Evolutionary conservation across 148 eudicot species (phyloP).

Genomic region (Mesembryanthemum crystallinum): DNA sequence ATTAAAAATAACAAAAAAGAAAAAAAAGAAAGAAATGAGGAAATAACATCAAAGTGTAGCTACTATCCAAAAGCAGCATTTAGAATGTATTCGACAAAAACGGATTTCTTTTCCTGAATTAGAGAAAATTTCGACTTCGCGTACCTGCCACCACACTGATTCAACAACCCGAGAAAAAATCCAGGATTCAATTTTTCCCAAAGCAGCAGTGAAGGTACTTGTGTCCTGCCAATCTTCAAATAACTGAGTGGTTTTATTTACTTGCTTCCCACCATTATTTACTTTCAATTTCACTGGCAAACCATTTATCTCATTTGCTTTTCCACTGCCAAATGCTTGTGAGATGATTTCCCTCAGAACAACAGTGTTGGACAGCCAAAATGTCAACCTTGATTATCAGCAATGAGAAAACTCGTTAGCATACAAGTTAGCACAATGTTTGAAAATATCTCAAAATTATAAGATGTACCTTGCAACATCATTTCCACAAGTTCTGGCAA

Average conservation of each 20-base stretch:
- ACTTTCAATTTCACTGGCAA: slow-evolving; percentile 41
- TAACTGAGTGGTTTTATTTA: slow-evolving; percentile 37
- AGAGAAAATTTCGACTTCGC: slow-evolving; percentile 4
- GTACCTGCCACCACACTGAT: slow-evolving; percentile 97
- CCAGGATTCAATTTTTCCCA: slow-evolving; percentile 85
- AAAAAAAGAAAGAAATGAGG: too few relatives aligned
- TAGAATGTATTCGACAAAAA: not conserved
- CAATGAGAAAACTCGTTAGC: slow-evolving; percentile 19
- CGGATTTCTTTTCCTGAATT: not conserved
- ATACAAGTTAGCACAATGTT: not conserved
- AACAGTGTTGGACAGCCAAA: slow-evolving; percentile 85
- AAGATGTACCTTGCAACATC: slow-evolving; percentile 71
- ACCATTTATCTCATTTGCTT: slow-evolving; percentile 29
- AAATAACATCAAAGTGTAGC: not conserved
- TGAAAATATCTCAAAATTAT: not conserved
- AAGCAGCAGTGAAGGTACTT: slow-evolving; percentile 64
- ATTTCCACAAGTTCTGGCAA: slow-evolving; percentile 74
- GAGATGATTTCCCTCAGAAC: slow-evolving; percentile 73
- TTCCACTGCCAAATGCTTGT: slow-evolving; percentile 53
- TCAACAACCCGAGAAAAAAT: slow-evolving; percentile 79
- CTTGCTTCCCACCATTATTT: slow-evolving; percentile 37
- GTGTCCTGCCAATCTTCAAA: slow-evolving; percentile 91
- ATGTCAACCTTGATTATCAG: slow-evolving; percentile 60
- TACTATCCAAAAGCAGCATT: too few relatives aligned
- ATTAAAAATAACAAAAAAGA: not conserved